Base-by-base conservation (phyloP, 208 protist species). In the Leishmania aethiopica region DNA sequence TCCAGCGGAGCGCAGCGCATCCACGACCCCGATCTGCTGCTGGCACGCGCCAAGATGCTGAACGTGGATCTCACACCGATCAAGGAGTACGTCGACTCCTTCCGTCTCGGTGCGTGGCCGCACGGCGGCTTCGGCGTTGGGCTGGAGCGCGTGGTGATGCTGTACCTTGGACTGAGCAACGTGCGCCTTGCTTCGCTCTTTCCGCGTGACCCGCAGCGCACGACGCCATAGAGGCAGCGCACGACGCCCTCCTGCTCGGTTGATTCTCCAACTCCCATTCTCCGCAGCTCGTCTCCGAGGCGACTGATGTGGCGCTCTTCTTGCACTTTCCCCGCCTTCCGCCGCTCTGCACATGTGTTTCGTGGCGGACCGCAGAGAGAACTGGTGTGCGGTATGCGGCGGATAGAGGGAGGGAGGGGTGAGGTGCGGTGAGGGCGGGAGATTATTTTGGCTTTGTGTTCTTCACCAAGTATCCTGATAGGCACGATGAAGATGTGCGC, bases 1-100 rank as follows among this genome's bases (percentile, higher is more conserved):
- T 97, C 95, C 35, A 99, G 99, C 42, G 99, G 99, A 40, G 99
- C 99, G 51, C 99, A 99, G 96, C 98, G 99, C 94, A 98, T 99
- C 72, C 99, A 99, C 91, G 98, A 99, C 81, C 83, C 98, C 0
- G 93, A 91, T 37, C 71, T 99, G 55, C 95, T 99, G 0, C 80
- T 95, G 51, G 78, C 93, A 72, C 87, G 90, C 40, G 97, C 97
- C 62, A 89, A 92, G 82, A 84, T 88, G 35, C 88, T 98, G 51
- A 87, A 91, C 75, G 92, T 99, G 35, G 95, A 98, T 75, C 89
- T 98, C 51, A 89, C 81, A 19, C 92, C 95, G 15, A 94, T 99
- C 67, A 90, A 95, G 76, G 90, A 95, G 51, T 99, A 99, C 93
- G 95, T 99, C 19, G 99, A 99, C 80, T 88, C 96, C 57, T 99